Evolutionary conservation across 805 yeast species (phyloP).

Genomic region (Candida tammaniensis): DNA sequence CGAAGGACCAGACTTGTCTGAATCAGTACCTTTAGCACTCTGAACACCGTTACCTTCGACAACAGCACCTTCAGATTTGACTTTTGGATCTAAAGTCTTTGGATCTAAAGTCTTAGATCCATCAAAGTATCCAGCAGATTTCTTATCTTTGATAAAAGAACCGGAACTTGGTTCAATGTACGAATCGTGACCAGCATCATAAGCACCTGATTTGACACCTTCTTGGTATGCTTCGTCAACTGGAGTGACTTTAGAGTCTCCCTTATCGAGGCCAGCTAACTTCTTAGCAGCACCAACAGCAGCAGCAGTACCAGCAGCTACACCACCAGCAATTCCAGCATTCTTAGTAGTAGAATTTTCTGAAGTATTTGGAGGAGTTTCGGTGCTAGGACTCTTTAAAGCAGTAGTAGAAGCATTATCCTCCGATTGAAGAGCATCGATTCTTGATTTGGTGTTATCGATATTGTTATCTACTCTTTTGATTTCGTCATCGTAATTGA

Average conservation of each 20-base stretch:
- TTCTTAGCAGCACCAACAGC: constrained; percentile 8
- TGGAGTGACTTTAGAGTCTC: background rate
- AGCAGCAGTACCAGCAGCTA: constrained; percentile 13
- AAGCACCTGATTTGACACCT: constrained; percentile 18
- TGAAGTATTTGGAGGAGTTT: constrained; percentile 7
- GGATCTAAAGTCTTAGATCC: constrained; percentile 12
- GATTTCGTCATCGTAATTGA: constrained; percentile 8
- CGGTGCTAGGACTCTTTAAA: constrained; percentile 11
- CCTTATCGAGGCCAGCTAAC: constrained; percentile 3
- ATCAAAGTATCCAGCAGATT: constrained; percentile 2
- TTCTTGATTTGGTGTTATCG: constrained; percentile 5
- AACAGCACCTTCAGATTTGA: constrained; percentile 15
- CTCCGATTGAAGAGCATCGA: constrained; percentile 6
- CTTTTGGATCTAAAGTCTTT: constrained; percentile 16
- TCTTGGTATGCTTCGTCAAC: constrained; percentile 17
- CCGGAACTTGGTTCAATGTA: background rate
- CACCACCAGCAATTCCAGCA: constrained; percentile 12
- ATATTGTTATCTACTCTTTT: constrained; percentile 6
- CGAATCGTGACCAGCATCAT: constrained; percentile 17
- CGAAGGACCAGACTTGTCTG: constrained; percentile 1
- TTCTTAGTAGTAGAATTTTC: constrained; percentile 5
- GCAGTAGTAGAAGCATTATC: constrained; percentile 13
- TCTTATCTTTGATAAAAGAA: background rate
- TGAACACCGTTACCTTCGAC: constrained; percentile 13
- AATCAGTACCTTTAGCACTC: background rate